phyloP scores from a whole-genome alignment of 176 grass and related monocot species.

The Saccharum spontaneum region DNA sequence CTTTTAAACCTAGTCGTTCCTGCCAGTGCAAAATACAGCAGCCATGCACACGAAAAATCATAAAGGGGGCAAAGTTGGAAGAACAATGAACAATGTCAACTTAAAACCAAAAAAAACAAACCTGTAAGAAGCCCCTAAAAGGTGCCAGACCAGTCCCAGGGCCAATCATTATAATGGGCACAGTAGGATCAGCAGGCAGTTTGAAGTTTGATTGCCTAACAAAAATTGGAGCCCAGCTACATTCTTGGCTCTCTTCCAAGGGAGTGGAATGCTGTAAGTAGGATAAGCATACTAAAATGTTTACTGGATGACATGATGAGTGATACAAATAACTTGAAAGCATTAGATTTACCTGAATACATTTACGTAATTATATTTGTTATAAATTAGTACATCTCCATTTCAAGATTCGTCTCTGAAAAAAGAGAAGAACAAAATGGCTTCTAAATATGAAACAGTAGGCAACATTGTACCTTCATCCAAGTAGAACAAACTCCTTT shows the following conservation, averaged over 20 bases:
- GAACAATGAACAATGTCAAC: not conserved
- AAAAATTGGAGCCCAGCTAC: conserved; percentile 87
- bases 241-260: conserved; percentile 63
- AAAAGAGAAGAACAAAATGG: conserved; percentile 4
- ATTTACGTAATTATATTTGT: not conserved
- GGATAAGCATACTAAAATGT: conserved; percentile 23
- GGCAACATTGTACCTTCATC: conserved; percentile 74
- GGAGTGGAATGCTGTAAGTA: conserved; percentile 65
- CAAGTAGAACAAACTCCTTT: conserved; percentile 97
- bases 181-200: conserved; percentile 68
- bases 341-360: not conserved
- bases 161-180: conserved; percentile 95
- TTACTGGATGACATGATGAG: conserved; percentile 21
- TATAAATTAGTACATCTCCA: not conserved
- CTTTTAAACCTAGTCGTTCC: conserved; percentile 81
- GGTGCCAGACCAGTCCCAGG: conserved; percentile 94
- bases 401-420: not conserved
- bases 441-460: conserved; percentile 7
- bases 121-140: conserved; percentile 98
- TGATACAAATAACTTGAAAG: not conserved
- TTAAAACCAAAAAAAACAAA: conserved; percentile 37
- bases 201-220: conserved; percentile 97
- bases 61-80: conserved; percentile 4
- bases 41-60: not conserved
- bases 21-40: conserved; percentile 41